Evolutionary conservation across 176 grass and related monocot genomes (phyloP).

Genomic region (Lolium multiflorum): DNA sequence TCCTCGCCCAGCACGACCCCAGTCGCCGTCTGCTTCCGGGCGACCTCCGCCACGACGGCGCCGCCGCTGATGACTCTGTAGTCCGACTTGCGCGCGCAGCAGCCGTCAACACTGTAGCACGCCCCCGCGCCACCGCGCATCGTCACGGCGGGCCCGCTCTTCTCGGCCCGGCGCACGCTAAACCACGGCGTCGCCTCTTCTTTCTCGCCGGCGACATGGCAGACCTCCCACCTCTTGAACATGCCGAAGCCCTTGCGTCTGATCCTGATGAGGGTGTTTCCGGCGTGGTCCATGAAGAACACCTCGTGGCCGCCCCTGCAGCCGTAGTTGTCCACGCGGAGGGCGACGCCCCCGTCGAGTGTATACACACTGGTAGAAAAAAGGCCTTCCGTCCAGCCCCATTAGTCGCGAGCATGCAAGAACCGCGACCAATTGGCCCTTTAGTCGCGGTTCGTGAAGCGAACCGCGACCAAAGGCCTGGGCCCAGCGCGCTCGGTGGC

Average conservation of each 20-base stretch:
- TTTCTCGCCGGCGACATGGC: not conserved
- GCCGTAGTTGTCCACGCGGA: constrained; percentile 83
- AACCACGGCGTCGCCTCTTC: constrained; percentile 55
- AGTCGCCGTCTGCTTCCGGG: constrained; percentile 56
- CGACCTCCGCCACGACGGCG: constrained; percentile 27
- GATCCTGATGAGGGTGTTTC: constrained; percentile 56
- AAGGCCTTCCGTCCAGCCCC: too few relatives aligned
- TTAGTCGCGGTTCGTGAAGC: too few relatives aligned
- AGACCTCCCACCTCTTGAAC: constrained; percentile 44
- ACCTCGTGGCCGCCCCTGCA: constrained; percentile 54
- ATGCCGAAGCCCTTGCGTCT: constrained; percentile 49
- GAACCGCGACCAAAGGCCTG: too few relatives aligned
- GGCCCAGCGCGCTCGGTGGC: too few relatives aligned
- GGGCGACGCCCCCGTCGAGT: constrained; percentile 58
- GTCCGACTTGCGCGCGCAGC: constrained; percentile 40
- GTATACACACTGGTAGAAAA: too few relatives aligned
- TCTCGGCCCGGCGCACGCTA: constrained; percentile 34
- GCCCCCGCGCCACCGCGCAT: constrained; percentile 29
- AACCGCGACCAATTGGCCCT: too few relatives aligned
- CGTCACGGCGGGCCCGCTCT: not conserved
- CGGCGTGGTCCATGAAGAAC: constrained; percentile 73
- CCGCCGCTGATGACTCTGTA: constrained; percentile 43
- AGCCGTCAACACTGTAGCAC: constrained; percentile 40
- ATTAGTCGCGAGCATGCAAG: too few relatives aligned
- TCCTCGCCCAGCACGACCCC: constrained; percentile 64